Conservation (phyloP, 176 grass and related monocot genomes). For the Triticum monococcum region DNA sequence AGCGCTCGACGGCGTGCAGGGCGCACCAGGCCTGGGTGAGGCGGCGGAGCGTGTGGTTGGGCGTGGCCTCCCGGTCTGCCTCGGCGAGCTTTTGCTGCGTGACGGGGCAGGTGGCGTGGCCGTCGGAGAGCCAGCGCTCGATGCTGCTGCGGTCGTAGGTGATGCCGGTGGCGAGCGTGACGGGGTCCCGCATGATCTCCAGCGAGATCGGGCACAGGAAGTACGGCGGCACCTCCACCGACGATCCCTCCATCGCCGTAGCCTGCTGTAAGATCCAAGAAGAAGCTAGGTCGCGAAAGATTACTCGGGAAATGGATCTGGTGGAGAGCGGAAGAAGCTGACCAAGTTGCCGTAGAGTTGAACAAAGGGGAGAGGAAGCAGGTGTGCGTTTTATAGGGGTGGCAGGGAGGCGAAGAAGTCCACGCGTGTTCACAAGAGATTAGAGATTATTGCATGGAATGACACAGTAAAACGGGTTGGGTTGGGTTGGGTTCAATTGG, state of each 20-base stretch:
- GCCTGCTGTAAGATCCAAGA: not conserved
- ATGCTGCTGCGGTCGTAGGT: slow-evolving; percentile 86
- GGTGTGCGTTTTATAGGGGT: slow-evolving; percentile 38
- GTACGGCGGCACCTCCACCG: slow-evolving; percentile 66
- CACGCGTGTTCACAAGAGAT: not conserved
- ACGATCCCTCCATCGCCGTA: slow-evolving; percentile 31
- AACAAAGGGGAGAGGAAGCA: not conserved
- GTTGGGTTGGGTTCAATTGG: not conserved
- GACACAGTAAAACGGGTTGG: not conserved
- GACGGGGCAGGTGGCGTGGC: slow-evolving; percentile 54
- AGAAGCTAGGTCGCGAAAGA: not conserved
- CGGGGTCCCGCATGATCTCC: slow-evolving; percentile 81
- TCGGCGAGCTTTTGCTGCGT: slow-evolving; percentile 43
- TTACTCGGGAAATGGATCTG: not conserved
- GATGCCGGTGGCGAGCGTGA: slow-evolving; percentile 77
- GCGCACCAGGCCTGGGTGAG: slow-evolving; percentile 89
- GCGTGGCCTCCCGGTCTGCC: slow-evolving; percentile 51
- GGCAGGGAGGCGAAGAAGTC: slow-evolving; percentile 13
- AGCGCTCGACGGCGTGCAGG: slow-evolving; percentile 58
- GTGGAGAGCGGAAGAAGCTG: not conserved
- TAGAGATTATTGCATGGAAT: not conserved
- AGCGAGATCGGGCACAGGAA: slow-evolving; percentile 94
- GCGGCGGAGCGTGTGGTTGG: slow-evolving; percentile 89
- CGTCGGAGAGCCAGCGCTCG: slow-evolving; percentile 73
- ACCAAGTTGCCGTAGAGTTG: not conserved